Conservation (phyloP, 2,329 filamentous ascomycete species). For the Zasmidium angulare region DNA sequence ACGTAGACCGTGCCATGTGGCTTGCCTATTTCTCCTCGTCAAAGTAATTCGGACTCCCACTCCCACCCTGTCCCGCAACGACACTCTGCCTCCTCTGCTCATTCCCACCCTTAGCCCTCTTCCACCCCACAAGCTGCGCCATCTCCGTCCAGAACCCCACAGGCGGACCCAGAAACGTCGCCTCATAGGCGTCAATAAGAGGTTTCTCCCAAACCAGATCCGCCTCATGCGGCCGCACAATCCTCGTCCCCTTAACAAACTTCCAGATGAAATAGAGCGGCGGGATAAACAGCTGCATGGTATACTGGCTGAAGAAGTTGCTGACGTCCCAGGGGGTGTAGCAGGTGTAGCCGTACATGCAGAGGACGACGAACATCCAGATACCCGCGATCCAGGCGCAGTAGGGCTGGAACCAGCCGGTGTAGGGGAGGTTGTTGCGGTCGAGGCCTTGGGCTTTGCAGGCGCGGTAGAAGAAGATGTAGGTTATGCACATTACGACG, state of each 20-base stretch:
- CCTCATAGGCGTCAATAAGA: constrained; percentile 58
- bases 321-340: constrained; percentile 49
- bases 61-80: neutral
- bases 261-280: constrained; percentile 54
- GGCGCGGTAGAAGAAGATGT: constrained; percentile 59
- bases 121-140: constrained; percentile 42
- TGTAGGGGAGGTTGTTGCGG: constrained; percentile 58
- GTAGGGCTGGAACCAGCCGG: constrained; percentile 57
- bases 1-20: too few relatives aligned
- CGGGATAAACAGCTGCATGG: constrained; percentile 28
- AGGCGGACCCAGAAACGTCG: constrained; percentile 48
- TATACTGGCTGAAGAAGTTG: constrained; percentile 53
- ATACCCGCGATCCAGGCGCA: constrained; percentile 43
- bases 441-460: constrained; percentile 52
- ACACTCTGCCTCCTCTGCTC: constrained; percentile 1
- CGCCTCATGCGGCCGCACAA: constrained; percentile 43
- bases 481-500: constrained; percentile 60
- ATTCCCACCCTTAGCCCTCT: constrained; percentile 14
- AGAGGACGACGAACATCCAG: constrained; percentile 38
- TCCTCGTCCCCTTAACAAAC: constrained; percentile 58
- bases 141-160: constrained; percentile 57
- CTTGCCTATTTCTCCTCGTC: neutral
- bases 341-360: constrained; percentile 57
- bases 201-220: constrained; percentile 63
- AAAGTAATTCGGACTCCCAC: neutral